A percentile compares a stretch with the other conserved stretches of the same genome.
Conservation (phyloP, 2,329 filamentous ascomycete species). For the Cladosporium sp. region DNA sequence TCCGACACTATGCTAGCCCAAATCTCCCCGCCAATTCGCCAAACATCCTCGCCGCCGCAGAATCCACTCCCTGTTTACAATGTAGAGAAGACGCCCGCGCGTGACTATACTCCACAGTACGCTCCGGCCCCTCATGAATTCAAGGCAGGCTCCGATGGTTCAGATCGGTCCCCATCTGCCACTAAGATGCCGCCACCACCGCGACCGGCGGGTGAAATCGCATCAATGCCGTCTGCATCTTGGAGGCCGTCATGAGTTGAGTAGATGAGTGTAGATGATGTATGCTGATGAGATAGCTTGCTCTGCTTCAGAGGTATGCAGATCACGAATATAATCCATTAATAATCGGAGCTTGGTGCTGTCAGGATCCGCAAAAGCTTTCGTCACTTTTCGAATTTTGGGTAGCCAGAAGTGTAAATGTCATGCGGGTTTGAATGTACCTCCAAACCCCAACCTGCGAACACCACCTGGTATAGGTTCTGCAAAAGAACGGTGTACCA, state of each 20-base stretch:
- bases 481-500: neutral
- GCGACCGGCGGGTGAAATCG: neutral
- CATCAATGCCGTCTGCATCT: neutral
- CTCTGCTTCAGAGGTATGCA: neutral
- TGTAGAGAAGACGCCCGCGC: conserved; percentile 5
- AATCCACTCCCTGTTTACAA: neutral
- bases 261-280: neutral
- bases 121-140: neutral
- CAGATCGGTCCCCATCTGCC: neutral
- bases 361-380: neutral
- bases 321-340: neutral
- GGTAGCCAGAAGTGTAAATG: neutral
- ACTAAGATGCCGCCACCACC: conserved; percentile 16
- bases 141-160: neutral
- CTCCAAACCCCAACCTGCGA: neutral
- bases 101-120: neutral
- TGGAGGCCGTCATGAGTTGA: conserved; percentile 11
- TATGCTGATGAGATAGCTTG: neutral
- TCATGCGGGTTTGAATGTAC: neutral
- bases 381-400: neutral
- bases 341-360: neutral
- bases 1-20: neutral
- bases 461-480: neutral
- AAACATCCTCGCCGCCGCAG: neutral
- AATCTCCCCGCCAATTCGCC: neutral